These are phyloP conservation scores for Zymoseptoria pseudotritici DNA, from an alignment of 2,329 filamentous ascomycete species.

Conservation along the genomic window DNA sequence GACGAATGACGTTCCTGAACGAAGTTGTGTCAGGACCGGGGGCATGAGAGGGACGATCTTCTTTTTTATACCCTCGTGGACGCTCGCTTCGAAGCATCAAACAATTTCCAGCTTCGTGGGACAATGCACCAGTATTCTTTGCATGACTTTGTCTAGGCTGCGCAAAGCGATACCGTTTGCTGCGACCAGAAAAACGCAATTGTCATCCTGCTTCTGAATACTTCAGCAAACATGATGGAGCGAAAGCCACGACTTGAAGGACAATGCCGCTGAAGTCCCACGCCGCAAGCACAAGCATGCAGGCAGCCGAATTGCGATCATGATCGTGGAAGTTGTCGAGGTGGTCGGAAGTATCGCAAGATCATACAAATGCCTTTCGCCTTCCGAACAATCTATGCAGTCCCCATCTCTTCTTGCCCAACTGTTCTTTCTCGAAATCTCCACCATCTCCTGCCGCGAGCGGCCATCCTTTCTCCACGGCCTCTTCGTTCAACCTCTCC, in stretches of 20 bases:
- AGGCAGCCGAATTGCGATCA: neutral
- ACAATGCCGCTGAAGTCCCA: neutral
- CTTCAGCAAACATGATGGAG: neutral
- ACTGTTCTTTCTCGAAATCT: neutral
- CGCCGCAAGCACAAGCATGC: neutral
- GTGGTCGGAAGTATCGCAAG: no score
- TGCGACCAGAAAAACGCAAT: neutral
- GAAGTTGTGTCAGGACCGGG: neutral
- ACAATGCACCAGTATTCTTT: neutral
- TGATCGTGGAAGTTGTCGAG: neutral
- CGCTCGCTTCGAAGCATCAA: neutral
- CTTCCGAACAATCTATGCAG: neutral
- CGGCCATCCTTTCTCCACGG: conserved; percentile 26
- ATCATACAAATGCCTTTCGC: neutral
- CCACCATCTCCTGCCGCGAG: neutral
- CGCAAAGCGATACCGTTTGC: neutral
- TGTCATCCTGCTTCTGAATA: neutral
- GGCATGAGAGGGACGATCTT: neutral
- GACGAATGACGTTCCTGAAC: neutral
- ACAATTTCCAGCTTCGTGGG: neutral
- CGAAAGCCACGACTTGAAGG: neutral
- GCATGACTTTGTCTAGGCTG: neutral
- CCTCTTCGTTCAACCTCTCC: conserved; percentile 35
- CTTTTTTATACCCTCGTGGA: neutral
- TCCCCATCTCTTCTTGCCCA: neutral